Conservation (phyloP, 257 asterid genomes). For the Nyctanthes arbortristis region DNA sequence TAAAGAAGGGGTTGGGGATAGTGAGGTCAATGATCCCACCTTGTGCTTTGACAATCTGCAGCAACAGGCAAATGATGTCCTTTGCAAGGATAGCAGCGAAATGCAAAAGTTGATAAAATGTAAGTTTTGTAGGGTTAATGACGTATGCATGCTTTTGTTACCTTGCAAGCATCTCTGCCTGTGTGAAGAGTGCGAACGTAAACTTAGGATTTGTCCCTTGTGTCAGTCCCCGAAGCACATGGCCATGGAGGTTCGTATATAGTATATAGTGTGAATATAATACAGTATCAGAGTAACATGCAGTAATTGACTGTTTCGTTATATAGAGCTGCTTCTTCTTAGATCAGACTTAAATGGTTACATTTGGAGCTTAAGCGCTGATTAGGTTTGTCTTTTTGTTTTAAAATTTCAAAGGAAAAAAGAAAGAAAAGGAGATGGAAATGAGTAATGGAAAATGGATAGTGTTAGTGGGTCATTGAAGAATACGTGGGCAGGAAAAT, state of each 20-base stretch:
- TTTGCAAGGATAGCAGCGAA: slow-evolving; percentile 45
- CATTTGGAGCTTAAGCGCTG: no score
- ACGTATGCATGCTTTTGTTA: slow-evolving; percentile 79
- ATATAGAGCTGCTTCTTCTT: slow-evolving; percentile 20
- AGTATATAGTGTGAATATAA: slow-evolving; percentile 34
- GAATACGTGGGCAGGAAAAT: no score
- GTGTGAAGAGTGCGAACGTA: slow-evolving; percentile 88
- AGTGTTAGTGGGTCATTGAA: no score
- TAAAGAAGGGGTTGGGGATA: slow-evolving; percentile 97
- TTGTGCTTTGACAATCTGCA: slow-evolving; percentile 70
- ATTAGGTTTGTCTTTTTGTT: no score
- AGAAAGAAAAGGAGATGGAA: no score
- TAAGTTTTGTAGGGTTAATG: slow-evolving; percentile 76
- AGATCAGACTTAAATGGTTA: no score
- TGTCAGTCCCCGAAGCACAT: slow-evolving; percentile 72
- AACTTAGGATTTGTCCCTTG: slow-evolving; percentile 73
- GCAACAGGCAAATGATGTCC: slow-evolving; percentile 45
- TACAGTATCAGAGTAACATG: slow-evolving; percentile 24
- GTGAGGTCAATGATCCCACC: slow-evolving; percentile 83
- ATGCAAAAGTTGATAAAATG: slow-evolving; percentile 68
- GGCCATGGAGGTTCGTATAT: slow-evolving; percentile 87
- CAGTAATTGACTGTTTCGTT: slow-evolving; percentile 18
- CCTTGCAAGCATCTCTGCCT: slow-evolving; percentile 96
- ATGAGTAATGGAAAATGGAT: no score
- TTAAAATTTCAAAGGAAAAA: no score